Base-by-base conservation (phyloP, 495 filamentous ascomycete genomes). In the Viridothelium virens region DNA sequence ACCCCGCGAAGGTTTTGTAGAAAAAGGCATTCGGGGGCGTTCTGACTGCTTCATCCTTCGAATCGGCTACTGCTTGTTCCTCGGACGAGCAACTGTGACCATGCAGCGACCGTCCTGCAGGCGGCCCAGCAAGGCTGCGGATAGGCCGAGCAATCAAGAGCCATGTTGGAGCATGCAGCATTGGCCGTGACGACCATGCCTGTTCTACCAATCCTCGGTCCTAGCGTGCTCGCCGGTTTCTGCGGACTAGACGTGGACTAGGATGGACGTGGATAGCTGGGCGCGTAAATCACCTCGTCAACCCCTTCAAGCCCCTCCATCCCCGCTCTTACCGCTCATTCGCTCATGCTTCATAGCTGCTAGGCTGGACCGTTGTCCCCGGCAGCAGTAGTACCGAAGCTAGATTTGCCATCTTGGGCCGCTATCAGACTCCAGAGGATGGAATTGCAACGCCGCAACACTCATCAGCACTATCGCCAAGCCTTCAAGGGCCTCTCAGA, bases 41-140 rank as follows among this genome's bases (percentile, higher is more conserved):
- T 59, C 53, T 59, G 53, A 18, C 31, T 59, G 53, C 53, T 36
- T 59, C 53, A 59, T 59, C 53, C 53, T 59, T 59, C 53, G 53
- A 33, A 7, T 36, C 18, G 53, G 31, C 53, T 59, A 59, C 53
- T 59, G 53, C 31, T 36, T 31, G 2, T 59, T 31, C 18, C 53
- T 59, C 53, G 53, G 53, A 33, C 53, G 33, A 4, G 53, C 53
- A 59, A 59, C 11, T 59, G 53, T 59, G 53, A 59, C 53, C 53
- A 59, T 59, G 53, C 53, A 59, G 31, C 31, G 53, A 59, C 25
- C 53, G 11, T 7, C 53, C 31, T 59, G 53, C 18, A 31, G 53
- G 53, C 53, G 53, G 25, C 53, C 53, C 18, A 59, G 53, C 53
- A 59, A 59, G 25, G 36, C 7, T 31, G n/a, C 53, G 53, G 53